Conservation (phyloP, 140 eudicot species). For the Oenanthe javanica region DNA sequence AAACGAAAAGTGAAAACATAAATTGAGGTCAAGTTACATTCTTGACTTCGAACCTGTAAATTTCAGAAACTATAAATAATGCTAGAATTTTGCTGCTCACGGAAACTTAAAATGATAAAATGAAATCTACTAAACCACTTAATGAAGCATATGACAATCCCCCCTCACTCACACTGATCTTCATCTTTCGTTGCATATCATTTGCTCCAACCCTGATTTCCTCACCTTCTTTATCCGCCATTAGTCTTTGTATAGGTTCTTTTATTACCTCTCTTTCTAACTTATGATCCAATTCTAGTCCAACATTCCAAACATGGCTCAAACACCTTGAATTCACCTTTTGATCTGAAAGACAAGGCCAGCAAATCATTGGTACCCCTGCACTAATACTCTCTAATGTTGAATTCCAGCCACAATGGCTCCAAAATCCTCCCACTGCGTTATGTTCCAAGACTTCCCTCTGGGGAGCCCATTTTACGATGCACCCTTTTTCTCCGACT, state of each 20-base stretch:
- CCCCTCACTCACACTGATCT: neutral
- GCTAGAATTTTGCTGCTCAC: neutral
- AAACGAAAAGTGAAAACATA: neutral
- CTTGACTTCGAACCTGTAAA: neutral
- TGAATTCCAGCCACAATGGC: slow-evolving; percentile 8
- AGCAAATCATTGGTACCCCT: slow-evolving; percentile 1
- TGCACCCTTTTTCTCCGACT: slow-evolving; percentile 1
- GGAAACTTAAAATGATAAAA: neutral
- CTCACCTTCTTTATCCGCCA: slow-evolving; percentile 1
- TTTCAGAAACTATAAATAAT: neutral
- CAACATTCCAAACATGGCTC: slow-evolving; percentile 5
- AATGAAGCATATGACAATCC: slow-evolving; percentile 1
- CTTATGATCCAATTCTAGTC: slow-evolving; percentile 1
- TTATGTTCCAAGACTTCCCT: slow-evolving; percentile 1
- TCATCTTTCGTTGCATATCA: neutral
- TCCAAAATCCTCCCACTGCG: slow-evolving; percentile 11
- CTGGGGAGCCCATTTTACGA: slow-evolving; percentile 6
- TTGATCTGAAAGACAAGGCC: slow-evolving; percentile 11
- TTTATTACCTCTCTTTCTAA: neutral
- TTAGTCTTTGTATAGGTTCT: slow-evolving; percentile 3
- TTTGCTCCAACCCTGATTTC: neutral
- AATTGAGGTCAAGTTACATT: neutral
- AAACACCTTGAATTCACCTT: slow-evolving; percentile 1
- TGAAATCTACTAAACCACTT: neutral
- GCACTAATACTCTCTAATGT: neutral